Base-by-base conservation (phyloP, 2,329 filamentous ascomycete species). In the Simplicillium sp. region DNA sequence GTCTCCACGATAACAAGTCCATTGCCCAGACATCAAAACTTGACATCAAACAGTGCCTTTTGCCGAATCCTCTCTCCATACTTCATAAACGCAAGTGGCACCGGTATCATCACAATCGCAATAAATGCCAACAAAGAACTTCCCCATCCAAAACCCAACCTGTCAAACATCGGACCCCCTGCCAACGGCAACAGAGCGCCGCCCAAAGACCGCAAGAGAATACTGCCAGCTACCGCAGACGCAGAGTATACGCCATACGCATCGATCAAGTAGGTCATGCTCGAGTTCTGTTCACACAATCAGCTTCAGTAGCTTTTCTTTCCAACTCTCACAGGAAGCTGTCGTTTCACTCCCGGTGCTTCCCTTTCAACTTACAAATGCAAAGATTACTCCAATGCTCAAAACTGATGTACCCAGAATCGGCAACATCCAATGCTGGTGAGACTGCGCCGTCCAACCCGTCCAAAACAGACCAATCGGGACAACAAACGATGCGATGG, bases 221-320 rank as follows among this genome's bases (percentile, higher is more conserved):
- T 52, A 35, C 60, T 50, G 2, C 64, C 64, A 5, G 61, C 64
- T 1, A 61, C 58, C 13, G 59, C 60, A 1, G 61, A 66, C 1
- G 64, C 65, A 2, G 65, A 62, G 29, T 60, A 61, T 1, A 41
- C 46, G 4, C 55, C 56, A 40, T 62, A 66, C 1, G 70, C 71
- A 40, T 82, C 77, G 13, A 83, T 70, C 2, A 82, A 65, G 49
- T 83, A 83, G 9, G 29, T 31, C n/a, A n/a, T 31, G n/a, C 29
- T 31, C n/a, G 29, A 9, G 9, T 9, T 31, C 29, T 31, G n/a
- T n/a, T n/a, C n/a, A n/a, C n/a, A n/a, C n/a, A n/a, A n/a, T n/a
- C n/a, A n/a, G n/a, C n/a, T n/a, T n/a, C n/a, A n/a, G n/a, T 62
- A 67, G 41, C 49, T 48, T 25, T 29, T 7, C 37, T 11, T 13